Evolutionary conservation across 139 green algal species (phyloP), one percentile per base, ranked within the genome.

Genomic region (Ettlia oleoabundans): DNA sequence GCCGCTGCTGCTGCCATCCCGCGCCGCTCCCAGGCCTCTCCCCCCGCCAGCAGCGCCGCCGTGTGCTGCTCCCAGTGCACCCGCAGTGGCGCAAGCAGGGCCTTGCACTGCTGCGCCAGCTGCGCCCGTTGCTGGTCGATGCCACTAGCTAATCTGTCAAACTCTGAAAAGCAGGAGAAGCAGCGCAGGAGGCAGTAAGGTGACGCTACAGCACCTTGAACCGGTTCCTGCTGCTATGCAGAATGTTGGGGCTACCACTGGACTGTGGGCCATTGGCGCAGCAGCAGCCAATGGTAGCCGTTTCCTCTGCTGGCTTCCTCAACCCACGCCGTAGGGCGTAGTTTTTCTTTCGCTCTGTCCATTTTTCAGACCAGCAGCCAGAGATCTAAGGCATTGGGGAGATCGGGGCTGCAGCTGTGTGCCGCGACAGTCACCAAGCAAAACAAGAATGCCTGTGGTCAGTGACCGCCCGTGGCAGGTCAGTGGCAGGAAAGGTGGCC

Each of bases 11-110:
- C 89, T 64, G 91, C 84, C 21, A 55, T 62, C 1, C 86, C 91
- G 21, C 87, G 77, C 33, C 73, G 69, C 80, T 92, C 86, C 86
- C 84, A 91, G 47, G 35, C 43, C 63, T 70, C 53, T 19, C 73
- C 53, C 4, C 73, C 73, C 55, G 43, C 43, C 35, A 82, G 40
- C 47, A 85, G 58, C 4, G 65, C 66, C 7, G 35, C 69, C 18
- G 85, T 71, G 78, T 81, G 62, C n/a, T 41, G 24, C 63, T 89
- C 70, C 86, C 86, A 90, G 42, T 92, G 70, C n/a, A 82, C 10
- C 0, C 82, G 77, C 78, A 95, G 62, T 8, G 86, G 85, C 8
- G 73, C 51, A 58, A 92, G 90, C 53, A 86, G 81, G n/a, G 79
- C 87, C 22, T 73, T 43, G 90, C 67, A 51, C 85, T 86, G 40